These are phyloP conservation scores for Castanea mollissima DNA, from an alignment of 306 rosid genomes.

Conservation along the genomic window DNA sequence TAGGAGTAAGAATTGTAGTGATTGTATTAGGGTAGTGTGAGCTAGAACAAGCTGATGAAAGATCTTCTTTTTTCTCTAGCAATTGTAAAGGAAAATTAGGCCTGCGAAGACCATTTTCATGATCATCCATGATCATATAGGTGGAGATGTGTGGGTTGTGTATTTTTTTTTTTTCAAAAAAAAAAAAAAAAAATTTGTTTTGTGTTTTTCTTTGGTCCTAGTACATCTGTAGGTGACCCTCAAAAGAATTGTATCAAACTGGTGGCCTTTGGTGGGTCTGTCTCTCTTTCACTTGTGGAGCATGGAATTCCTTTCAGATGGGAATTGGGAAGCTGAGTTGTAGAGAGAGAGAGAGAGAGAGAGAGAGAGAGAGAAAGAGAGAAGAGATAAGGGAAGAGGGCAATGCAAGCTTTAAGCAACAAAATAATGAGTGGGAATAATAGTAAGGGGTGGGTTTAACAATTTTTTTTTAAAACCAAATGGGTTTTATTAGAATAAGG, in stretches of 20 bases:
- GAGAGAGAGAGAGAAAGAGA: slow-evolving; percentile 14
- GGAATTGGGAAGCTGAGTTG: slow-evolving; percentile 64
- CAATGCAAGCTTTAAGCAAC: slow-evolving; percentile 93
- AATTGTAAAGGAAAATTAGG: slow-evolving; percentile 92
- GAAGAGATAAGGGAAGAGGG: slow-evolving; percentile 44
- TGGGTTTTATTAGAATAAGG: no score
- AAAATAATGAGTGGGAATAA: slow-evolving; percentile 83
- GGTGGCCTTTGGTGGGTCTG: slow-evolving; percentile 77
- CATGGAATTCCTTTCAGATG: slow-evolving; percentile 75
- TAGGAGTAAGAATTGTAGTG: no score
- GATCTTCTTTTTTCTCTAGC: slow-evolving; percentile 49
- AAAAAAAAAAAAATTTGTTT: background rate
- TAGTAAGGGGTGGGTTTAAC: slow-evolving; percentile 24
- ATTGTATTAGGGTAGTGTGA: slow-evolving; percentile 13
- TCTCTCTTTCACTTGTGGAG: slow-evolving; percentile 53
- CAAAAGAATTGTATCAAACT: slow-evolving; percentile 17
- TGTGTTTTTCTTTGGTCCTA: slow-evolving; percentile 22
- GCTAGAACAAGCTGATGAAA: slow-evolving; percentile 37
- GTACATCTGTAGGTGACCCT: slow-evolving; percentile 57
- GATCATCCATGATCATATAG: slow-evolving; percentile 70
- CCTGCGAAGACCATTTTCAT: slow-evolving; percentile 73
- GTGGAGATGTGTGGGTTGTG: slow-evolving; percentile 17
- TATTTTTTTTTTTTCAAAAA: background rate
- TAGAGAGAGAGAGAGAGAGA: slow-evolving; percentile 24
- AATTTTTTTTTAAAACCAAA: background rate